A percentile compares a stretch with the other conserved stretches of the same genome.
These are phyloP conservation scores for Spencermartinsiella ligniputridi DNA, from an alignment of 1,139 yeast species.

Conservation along the genomic window DNA sequence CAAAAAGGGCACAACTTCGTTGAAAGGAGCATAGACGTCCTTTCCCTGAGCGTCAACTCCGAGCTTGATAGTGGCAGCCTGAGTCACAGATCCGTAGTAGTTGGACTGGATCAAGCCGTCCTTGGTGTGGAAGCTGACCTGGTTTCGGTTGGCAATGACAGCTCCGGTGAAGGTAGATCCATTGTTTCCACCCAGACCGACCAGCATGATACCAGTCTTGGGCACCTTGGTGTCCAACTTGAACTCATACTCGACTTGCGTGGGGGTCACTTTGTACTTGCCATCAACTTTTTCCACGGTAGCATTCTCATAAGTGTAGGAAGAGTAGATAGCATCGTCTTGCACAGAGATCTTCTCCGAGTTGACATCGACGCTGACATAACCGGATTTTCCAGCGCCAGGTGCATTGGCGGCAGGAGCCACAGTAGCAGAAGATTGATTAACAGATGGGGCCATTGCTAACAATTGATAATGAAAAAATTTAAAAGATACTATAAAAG, in stretches of 20 bases:
- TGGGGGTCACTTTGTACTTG: conserved; percentile 63
- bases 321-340: conserved; percentile 59
- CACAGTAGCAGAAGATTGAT: conserved; percentile 24
- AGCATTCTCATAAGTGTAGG: conserved; percentile 68
- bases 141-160: conserved; percentile 77
- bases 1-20: conserved; percentile 80
- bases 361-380: conserved; percentile 48
- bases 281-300: conserved; percentile 55
- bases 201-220: conserved; percentile 83
- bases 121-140: conserved; percentile 75
- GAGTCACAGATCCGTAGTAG: conserved; percentile 95
- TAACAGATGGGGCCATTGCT: conserved; percentile 35
- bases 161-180: conserved; percentile 90
- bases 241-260: conserved; percentile 72
- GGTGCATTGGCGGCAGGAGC: conserved; percentile 30
- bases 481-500: conserved; percentile 4
- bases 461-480: conserved; percentile 9
- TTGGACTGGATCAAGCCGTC: conserved; percentile 77
- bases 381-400: conserved; percentile 36
- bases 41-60: conserved; percentile 80
- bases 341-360: conserved; percentile 58
- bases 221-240: conserved; percentile 80
- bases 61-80: conserved; percentile 82
- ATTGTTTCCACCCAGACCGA: conserved; percentile 95
- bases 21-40: conserved; percentile 92